These are phyloP conservation scores for Aspergillus cejpii DNA, from an alignment of 2,329 filamentous ascomycete species.

Conservation along the genomic window DNA sequence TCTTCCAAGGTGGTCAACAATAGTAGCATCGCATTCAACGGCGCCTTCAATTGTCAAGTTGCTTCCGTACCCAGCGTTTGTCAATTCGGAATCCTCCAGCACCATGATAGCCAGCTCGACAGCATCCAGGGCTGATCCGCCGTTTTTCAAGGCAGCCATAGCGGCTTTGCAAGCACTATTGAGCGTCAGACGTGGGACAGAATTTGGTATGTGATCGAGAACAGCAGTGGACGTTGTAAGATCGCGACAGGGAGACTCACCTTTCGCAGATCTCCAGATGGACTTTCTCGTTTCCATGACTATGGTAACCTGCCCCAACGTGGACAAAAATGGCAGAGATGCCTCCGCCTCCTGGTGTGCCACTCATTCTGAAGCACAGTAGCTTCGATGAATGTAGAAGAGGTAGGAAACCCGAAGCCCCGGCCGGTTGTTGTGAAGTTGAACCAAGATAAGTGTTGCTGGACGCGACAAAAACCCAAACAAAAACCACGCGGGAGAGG, in stretches of 20 bases:
- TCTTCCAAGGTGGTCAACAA: constrained; percentile 83
- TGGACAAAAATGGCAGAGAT: constrained; percentile 85
- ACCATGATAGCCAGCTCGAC: constrained; percentile 82
- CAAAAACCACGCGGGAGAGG: no score
- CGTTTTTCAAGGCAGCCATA: constrained; percentile 72
- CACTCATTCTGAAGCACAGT: constrained; percentile 24
- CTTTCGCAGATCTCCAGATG: constrained; percentile 83
- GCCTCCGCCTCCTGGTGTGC: constrained; percentile 39
- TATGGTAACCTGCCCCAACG: constrained; percentile 92
- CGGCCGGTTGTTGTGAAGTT: not conserved
- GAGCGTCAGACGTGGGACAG: constrained; percentile 4
- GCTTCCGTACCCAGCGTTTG: constrained; percentile 92
- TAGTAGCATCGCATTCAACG: constrained; percentile 89
- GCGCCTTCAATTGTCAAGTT: constrained; percentile 85
- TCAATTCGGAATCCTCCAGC: constrained; percentile 90
- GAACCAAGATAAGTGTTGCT: not conserved
- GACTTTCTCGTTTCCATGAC: constrained; percentile 70
- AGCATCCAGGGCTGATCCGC: constrained; percentile 75
- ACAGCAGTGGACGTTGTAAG: not conserved
- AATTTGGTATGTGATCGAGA: not conserved
- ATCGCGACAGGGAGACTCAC: constrained; percentile 49
- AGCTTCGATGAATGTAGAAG: not conserved
- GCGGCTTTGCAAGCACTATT: constrained; percentile 71
- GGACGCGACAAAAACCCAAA: not conserved
- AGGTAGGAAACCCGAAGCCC: not conserved